Percentiles rank a stretch among this genome's conserved stretches.
These are phyloP conservation scores for Fusarium phyllophilum DNA, from an alignment of 2,329 filamentous ascomycete genomes.

Conservation along the genomic window DNA sequence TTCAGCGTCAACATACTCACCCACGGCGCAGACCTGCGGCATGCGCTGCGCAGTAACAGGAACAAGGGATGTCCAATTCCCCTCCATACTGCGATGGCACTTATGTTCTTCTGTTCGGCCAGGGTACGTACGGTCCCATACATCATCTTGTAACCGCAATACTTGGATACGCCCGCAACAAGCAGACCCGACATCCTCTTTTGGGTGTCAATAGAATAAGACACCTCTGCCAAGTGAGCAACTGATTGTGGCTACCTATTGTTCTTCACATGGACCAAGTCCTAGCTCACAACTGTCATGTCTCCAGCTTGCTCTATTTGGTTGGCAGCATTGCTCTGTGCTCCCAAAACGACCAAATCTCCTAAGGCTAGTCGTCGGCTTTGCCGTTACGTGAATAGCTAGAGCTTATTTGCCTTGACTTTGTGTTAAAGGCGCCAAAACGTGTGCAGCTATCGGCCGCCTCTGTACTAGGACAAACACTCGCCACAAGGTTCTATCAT, in stretches of 20 bases:
- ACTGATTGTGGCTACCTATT: conserved; percentile 27
- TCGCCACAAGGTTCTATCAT: neutral
- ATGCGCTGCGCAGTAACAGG: neutral
- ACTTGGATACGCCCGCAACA: conserved; percentile 15
- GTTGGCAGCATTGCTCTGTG: conserved; percentile 1
- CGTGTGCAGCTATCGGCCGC: conserved; percentile 5
- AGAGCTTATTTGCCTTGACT: conserved; percentile 6
- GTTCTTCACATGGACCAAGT: conserved; percentile 13
- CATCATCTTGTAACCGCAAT: conserved; percentile 6
- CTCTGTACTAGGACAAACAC: neutral
- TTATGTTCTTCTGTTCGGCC: conserved; percentile 1
- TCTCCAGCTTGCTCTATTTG: neutral
- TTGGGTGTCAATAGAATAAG: conserved; percentile 20
- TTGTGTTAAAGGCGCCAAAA: neutral
- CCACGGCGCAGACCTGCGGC: neutral
- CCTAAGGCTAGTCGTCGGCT: conserved; percentile 1
- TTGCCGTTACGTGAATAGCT: conserved; percentile 18
- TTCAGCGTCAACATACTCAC: neutral
- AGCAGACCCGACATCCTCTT: neutral
- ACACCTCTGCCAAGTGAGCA: neutral
- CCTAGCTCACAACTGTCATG: neutral
- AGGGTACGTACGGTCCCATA: neutral
- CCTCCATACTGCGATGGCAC: neutral
- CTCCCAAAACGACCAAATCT: conserved; percentile 2
- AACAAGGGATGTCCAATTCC: neutral